These are phyloP conservation scores for Alternaria burnsii DNA, from an alignment of 2,329 filamentous ascomycete genomes.

Conservation along the genomic window DNA sequence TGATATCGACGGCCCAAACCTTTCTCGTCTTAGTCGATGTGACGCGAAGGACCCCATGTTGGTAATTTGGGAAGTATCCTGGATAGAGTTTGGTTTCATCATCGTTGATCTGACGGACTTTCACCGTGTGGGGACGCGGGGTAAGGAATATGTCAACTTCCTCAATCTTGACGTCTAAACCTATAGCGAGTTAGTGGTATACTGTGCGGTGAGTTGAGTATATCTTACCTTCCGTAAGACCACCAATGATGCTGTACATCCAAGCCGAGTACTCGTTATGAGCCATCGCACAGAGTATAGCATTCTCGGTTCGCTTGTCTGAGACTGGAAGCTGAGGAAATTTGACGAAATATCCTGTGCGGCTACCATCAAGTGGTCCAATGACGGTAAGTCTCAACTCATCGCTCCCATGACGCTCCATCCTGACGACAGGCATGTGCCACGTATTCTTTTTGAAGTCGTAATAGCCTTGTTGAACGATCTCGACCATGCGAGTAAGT, in stretches of 20 bases:
- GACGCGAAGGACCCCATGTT: too few species aligned
- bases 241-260: neutral
- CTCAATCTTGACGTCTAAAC: neutral
- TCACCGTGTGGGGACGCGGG: too few species aligned
- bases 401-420: neutral
- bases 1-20: constrained; percentile 5
- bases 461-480: constrained; percentile 11
- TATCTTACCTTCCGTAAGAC: neutral
- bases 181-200: neutral
- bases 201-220: accelerated
- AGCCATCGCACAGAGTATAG: constrained; percentile 7
- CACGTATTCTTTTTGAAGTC: constrained; percentile 15
- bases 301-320: neutral
- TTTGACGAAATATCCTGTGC: too few species aligned
- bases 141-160: too few species aligned
- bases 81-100: too few species aligned
- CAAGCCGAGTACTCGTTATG: too few species aligned
- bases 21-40: neutral
- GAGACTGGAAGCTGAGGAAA: constrained; percentile 4
- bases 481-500: constrained; percentile 2
- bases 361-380: too few species aligned
- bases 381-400: neutral
- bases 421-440: neutral
- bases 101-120: too few species aligned
- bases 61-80: too few species aligned